These are phyloP conservation scores for Iberis amara DNA, from an alignment of 441 rosid species.

Conservation along the genomic window DNA sequence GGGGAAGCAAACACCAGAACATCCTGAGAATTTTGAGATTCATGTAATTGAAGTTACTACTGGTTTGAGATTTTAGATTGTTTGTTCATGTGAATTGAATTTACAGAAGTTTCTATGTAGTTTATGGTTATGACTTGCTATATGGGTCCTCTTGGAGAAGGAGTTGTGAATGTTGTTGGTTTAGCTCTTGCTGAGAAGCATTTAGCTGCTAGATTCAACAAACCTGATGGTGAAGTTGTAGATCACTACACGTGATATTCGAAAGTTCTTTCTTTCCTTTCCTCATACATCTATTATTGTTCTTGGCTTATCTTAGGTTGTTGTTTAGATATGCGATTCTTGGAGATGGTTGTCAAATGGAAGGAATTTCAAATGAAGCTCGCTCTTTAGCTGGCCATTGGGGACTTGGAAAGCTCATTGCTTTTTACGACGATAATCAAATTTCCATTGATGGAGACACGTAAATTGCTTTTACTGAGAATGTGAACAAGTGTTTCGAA, in stretches of 20 bases:
- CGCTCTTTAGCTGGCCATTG: slow-evolving; percentile 85
- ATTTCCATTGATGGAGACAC: slow-evolving; percentile 94
- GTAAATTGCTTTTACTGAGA: slow-evolving; percentile 82
- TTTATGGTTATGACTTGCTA: too few relatives aligned
- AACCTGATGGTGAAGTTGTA: slow-evolving; percentile 78
- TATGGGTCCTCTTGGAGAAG: too few relatives aligned
- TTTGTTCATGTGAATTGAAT: too few relatives aligned
- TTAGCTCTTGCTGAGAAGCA: slow-evolving; percentile 97
- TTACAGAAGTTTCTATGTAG: too few relatives aligned
- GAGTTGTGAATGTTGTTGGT: slow-evolving; percentile 99
- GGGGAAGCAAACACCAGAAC: slow-evolving; percentile 98
- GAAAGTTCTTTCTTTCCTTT: too few relatives aligned
- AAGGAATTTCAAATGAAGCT: slow-evolving; percentile 78
- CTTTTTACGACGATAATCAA: slow-evolving; percentile 91
- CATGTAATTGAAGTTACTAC: slow-evolving; percentile 99
- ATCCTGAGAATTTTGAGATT: slow-evolving; percentile 99
- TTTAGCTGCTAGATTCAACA: slow-evolving; percentile 94
- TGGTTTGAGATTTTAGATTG: slow-evolving; percentile 43
- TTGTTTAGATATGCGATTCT: slow-evolving; percentile 33
- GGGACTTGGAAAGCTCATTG: slow-evolving; percentile 93
- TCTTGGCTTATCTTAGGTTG: too few relatives aligned
- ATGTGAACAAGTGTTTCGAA: slow-evolving; percentile 70
- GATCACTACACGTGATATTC: slow-evolving; percentile 98
- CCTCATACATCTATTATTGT: too few relatives aligned
- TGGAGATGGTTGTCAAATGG: slow-evolving; percentile 98